These are phyloP conservation scores for Clarireedia paspali DNA, from an alignment of 2,329 filamentous ascomycete genomes.

Conservation along the genomic window DNA sequence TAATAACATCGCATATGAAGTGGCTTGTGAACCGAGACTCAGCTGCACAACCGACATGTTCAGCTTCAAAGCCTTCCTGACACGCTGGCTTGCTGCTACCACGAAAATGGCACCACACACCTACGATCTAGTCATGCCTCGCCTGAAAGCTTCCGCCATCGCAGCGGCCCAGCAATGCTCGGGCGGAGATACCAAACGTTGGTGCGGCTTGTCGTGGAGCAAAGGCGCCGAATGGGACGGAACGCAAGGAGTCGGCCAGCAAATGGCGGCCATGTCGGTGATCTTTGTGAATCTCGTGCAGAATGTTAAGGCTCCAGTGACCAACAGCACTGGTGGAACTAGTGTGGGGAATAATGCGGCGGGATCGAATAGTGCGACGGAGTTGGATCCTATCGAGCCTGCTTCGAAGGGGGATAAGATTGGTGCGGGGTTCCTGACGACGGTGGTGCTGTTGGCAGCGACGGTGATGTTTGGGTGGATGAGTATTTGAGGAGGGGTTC, in stretches of 20 bases:
- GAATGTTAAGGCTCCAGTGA: constrained; percentile 21
- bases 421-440: constrained; percentile 37
- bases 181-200: constrained; percentile 43
- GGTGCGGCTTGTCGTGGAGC: constrained; percentile 50
- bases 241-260: constrained; percentile 56
- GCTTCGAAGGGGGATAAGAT: constrained; percentile 33
- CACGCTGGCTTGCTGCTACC: constrained; percentile 51
- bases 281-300: constrained; percentile 36
- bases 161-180: constrained; percentile 49
- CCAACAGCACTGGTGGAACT: constrained; percentile 33
- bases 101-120: constrained; percentile 54
- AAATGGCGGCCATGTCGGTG: constrained; percentile 63
- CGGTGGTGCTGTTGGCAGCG: constrained; percentile 26
- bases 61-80: constrained; percentile 59
- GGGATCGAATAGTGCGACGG: constrained; percentile 14
- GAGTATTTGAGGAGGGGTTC: constrained; percentile 19
- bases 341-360: constrained; percentile 22
- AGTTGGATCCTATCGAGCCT: constrained; percentile 15
- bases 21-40: constrained; percentile 47
- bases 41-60: constrained; percentile 55
- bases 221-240: constrained; percentile 41
- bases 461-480: constrained; percentile 32
- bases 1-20: constrained; percentile 49
- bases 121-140: constrained; percentile 42
- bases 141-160: constrained; percentile 45